phyloP scores from a whole-genome alignment of 768 basidiomycete genomes.

The Podaxis sp. region DNA sequence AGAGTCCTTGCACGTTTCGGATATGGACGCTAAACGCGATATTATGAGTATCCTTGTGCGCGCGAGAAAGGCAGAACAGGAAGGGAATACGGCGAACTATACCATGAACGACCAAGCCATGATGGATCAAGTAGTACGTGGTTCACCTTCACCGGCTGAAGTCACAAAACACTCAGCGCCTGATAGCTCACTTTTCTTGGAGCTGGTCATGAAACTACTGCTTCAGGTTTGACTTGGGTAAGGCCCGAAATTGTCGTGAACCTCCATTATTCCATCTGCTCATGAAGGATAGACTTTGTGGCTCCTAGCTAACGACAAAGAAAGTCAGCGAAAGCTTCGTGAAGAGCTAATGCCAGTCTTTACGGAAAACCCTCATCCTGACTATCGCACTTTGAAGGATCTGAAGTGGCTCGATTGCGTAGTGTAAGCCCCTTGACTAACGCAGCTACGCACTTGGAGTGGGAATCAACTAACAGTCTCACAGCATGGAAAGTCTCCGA shows the following conservation, averaged over 20 bases:
- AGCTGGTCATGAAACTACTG: conserved; percentile 43
- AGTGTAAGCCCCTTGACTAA: conserved; percentile 22
- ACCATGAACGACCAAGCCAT: conserved; percentile 32
- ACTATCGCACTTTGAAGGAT: conserved; percentile 35
- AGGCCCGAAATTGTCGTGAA: background rate
- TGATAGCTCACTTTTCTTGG: conserved; percentile 42
- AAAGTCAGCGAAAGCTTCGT: conserved; percentile 45
- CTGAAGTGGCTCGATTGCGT: conserved; percentile 37
- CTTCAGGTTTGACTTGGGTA: conserved; percentile 47
- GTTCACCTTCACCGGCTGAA: no score
- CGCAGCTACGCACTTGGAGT: background rate
- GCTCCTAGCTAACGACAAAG: conserved; percentile 47
- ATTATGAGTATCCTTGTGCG: conserved; percentile 37
- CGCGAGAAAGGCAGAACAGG: conserved; percentile 26
- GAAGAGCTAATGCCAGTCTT: conserved; percentile 45
- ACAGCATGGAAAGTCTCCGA: conserved; percentile 36
- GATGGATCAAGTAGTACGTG: conserved; percentile 35
- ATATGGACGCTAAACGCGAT: conserved; percentile 30
- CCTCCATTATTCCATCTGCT: background rate
- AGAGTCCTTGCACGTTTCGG: conserved; percentile 22
- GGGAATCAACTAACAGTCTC: background rate
- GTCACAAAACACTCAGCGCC: background rate
- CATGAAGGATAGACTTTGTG: conserved; percentile 36
- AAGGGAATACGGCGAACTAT: conserved; percentile 21
- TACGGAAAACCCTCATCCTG: conserved; percentile 26